Evolutionary conservation across 176 grass and related monocot genomes (phyloP), one percentile per base, ranked within the genome.

Genomic region (Olyra latifolia): DNA sequence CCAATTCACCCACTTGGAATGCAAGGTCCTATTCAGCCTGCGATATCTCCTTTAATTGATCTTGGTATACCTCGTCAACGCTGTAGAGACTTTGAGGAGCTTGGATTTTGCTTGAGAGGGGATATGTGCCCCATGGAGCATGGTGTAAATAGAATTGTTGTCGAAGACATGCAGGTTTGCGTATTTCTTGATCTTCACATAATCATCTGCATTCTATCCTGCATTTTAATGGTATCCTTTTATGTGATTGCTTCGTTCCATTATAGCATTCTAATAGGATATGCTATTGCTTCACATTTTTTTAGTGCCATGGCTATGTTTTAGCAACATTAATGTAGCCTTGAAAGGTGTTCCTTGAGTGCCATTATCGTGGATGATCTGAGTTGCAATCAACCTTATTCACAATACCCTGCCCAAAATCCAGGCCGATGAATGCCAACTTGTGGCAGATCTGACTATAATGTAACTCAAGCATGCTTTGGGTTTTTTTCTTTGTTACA

Each of bases 71-170:
- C 90, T 78, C 90, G 86, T 93, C 96, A 91, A 56, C 92, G 88
- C 38, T 99, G 96, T 77, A 89, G 90, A 88, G 96, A 99, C 66
- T 99, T 99, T 32, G 96, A 99, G 76, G 96, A 99, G 83, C 87
- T 79, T 64, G 96, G 96, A 83, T 95, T 93, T 91, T 99, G 96
- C 70, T 85, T 99, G 66, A 93, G 92, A 88, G 96, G 96, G 67
- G 90, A 99, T 86, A 99, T 99, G 88, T 99, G 96, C 67, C 90
- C 96, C 14, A 95, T 99, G 96, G 96, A 99, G 71, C 96, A 99
- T 85, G 96, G 90, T 79, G 79, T 99, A 53, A 95, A 99, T 89
- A 94, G 93, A 80, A 99, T 99, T 82, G 93, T 99, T 71, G 88
- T 99, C 56, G 96, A 99, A 79, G 96, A 99, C 69, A 90, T 99